A percentile compares a stretch with the other conserved stretches of the same genome.
These are phyloP conservation scores for Candida ortonii DNA, from an alignment of 805 yeast genomes.

Conservation along the genomic window DNA sequence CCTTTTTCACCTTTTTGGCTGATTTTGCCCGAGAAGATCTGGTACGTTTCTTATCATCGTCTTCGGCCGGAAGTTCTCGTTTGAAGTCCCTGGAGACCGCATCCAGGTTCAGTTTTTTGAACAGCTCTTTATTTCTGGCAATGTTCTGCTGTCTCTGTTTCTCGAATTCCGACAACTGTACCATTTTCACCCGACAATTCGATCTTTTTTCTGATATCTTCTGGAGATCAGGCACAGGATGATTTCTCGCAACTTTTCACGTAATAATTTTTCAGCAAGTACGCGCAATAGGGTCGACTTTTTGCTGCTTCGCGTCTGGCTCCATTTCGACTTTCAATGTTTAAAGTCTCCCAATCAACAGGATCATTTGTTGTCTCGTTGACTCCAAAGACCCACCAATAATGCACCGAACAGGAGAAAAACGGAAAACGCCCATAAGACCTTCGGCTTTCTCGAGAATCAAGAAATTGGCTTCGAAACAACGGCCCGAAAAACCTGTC, in stretches of 20 bases:
- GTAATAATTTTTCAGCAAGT: too few relatives aligned
- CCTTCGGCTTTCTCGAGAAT: slow-evolving; percentile 17
- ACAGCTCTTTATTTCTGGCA: slow-evolving; percentile 73
- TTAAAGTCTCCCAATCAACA: too few relatives aligned
- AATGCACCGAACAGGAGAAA: too few relatives aligned
- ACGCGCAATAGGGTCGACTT: too few relatives aligned
- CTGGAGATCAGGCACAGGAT: too few relatives aligned
- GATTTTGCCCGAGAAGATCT: slow-evolving; percentile 21
- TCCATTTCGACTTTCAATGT: too few relatives aligned
- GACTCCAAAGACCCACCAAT: too few relatives aligned
- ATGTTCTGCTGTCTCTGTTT: slow-evolving; percentile 73
- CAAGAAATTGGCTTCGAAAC: slow-evolving; percentile 8
- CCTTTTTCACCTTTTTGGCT: slow-evolving; percentile 30
- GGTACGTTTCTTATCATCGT: slow-evolving; percentile 29
- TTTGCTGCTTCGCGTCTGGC: too few relatives aligned
- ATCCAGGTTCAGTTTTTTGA: slow-evolving; percentile 68
- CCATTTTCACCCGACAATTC: slow-evolving; percentile 23
- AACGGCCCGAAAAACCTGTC: slow-evolving; percentile 4
- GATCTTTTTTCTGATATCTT: too few relatives aligned
- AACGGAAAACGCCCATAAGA: slow-evolving; percentile 16
- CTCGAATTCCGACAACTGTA: slow-evolving; percentile 59
- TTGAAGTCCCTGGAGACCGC: slow-evolving; percentile 52
- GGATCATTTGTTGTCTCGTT: too few relatives aligned
- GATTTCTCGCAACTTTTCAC: too few relatives aligned
- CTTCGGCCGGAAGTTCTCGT: slow-evolving; percentile 36